Base-by-base conservation (phyloP, 345 rosid genomes). In the Eucalyptus polyanthemos region DNA sequence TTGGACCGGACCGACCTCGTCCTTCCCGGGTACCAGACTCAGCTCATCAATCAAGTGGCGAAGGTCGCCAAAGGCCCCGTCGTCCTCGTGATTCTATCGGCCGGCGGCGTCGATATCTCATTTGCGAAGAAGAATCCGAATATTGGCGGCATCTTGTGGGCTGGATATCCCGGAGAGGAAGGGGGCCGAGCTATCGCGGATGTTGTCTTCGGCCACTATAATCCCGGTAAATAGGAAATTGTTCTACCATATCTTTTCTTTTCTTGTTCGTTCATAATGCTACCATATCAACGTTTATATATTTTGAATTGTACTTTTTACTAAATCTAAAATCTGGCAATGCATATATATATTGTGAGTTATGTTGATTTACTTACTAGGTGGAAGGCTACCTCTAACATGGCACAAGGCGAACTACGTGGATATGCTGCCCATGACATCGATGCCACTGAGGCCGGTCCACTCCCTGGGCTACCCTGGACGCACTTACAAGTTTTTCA, bases 121-220 rank as follows among this genome's bases (percentile, higher is more conserved):
- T 95, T 94, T 25, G 94, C 93, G n/a, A 92, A 91, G 89, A 44
- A 86, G 4, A 91, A 93, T 42, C 27, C 37, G 2, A 93, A 92
- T 8, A 91, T 95, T 42, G 40, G 87, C 2, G 91, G 92, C 31
- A 93, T 95, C 50, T 50, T 95, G 49, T 96, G 98, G 97, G 98
- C 92, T 17, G 97, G 97, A 44, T 94, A 94, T 56, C 98, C 99
- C 16, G 99, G 97, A 83, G 92, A 95, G 56, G 94, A 93, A 87
- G 99, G 99, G 12, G 97, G 96, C 7, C 91, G 5, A 2, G 99
- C 95, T 81, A 94, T 97, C 47, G 97, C 96, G 29, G 97, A 96
- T 88, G 92, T 94, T 88, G 90, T 96, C 44, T 96, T 92, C 40
- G 97, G 98, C 42, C 89, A 92, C 27, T 90, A 95, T 85, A 96